Conservation (phyloP, 805 yeast species). For the Lipomyces orientalis region DNA sequence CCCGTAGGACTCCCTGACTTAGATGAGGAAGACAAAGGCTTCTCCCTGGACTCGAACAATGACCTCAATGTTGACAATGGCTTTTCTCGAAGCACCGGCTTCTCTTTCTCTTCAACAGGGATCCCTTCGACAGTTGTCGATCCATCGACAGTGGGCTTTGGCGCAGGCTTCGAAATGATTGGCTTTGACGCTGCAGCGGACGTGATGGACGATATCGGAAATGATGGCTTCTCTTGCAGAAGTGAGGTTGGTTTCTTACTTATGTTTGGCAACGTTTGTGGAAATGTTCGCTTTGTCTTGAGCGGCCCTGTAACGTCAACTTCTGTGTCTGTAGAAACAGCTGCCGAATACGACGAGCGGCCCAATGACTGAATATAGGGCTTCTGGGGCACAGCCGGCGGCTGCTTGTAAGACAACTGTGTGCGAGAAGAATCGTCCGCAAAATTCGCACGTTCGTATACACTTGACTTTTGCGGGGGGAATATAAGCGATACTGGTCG, state of each 20-base stretch:
- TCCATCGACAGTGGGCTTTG: not conserved
- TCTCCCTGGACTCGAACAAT: not conserved
- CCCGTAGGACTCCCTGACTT: not conserved
- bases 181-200: not conserved
- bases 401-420: not conserved
- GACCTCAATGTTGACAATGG: not conserved
- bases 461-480: slow-evolving; percentile 1
- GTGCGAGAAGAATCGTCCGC: not conserved
- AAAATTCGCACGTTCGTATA: not conserved
- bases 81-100: not conserved
- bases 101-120: not conserved
- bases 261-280: slow-evolving; percentile 5
- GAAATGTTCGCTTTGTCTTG: not conserved
- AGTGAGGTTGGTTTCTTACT: not conserved
- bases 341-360: not conserved
- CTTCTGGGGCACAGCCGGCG: slow-evolving; percentile 6
- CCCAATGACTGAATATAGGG: slow-evolving; percentile 1
- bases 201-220: not conserved
- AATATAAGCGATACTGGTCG: not conserved
- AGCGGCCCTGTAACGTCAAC: not conserved
- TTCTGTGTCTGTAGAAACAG: not conserved
- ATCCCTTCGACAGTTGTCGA: not conserved
- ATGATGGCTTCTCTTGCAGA: not conserved
- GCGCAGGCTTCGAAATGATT: not conserved
- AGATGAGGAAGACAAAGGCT: not conserved